Conservation (phyloP, 352 stramenopile species). For the Hyaloperonospora brassicae region DNA sequence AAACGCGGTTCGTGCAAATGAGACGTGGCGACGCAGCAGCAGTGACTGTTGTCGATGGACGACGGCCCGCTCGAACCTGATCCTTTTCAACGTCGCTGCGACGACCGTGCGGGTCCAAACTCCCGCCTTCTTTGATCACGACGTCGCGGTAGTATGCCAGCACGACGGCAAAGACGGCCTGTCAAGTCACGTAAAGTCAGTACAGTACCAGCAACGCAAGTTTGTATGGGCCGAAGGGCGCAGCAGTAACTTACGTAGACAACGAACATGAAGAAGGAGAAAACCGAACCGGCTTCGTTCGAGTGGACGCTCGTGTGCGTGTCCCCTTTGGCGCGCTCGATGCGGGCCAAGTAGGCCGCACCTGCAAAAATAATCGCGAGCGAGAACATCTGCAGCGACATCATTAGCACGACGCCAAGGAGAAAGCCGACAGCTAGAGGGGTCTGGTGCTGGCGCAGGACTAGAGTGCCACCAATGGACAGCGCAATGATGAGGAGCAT, state of each 20-base stretch:
- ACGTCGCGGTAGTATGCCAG: slow-evolving; percentile 72
- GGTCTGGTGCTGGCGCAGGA: slow-evolving; percentile 87
- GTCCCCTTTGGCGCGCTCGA: slow-evolving; percentile 48
- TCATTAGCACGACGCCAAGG: slow-evolving; percentile 87
- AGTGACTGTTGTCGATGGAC: slow-evolving; percentile 10
- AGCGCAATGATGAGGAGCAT: slow-evolving; percentile 79
- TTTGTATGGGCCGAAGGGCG: not conserved
- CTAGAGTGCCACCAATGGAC: slow-evolving; percentile 76
- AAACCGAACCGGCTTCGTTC: slow-evolving; percentile 67
- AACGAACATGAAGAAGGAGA: slow-evolving; percentile 84
- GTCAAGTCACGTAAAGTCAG: slow-evolving; percentile 1
- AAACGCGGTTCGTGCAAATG: slow-evolving; percentile 38
- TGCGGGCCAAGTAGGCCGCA: slow-evolving; percentile 57
- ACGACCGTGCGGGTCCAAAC: slow-evolving; percentile 31
- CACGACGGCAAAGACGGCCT: slow-evolving; percentile 57
- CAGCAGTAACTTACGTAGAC: slow-evolving; percentile 56
- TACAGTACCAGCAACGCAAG: not conserved
- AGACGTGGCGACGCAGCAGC: slow-evolving; percentile 51
- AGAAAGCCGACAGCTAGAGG: slow-evolving; percentile 84
- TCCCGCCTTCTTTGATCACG: slow-evolving; percentile 69
- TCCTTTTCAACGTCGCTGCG: slow-evolving; percentile 47
- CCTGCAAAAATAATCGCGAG: slow-evolving; percentile 71
- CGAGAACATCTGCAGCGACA: slow-evolving; percentile 84
- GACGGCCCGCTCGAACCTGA: slow-evolving; percentile 20
- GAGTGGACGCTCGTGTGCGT: slow-evolving; percentile 60